phyloP scores from a whole-genome alignment of 768 basidiomycete genomes.

The Mycena alexandri region DNA sequence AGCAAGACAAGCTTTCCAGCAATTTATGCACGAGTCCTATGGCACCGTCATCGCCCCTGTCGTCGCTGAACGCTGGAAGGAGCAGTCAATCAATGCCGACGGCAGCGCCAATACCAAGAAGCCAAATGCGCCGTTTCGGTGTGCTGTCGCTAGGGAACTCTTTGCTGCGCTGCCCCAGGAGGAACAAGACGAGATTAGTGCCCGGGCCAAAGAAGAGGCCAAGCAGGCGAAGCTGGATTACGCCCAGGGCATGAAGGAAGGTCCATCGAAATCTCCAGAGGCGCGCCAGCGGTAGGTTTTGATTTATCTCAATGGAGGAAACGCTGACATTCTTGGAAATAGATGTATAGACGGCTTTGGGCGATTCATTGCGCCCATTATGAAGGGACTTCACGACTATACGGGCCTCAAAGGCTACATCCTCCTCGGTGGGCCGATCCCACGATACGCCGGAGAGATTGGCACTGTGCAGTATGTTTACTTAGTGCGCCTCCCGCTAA shows the following conservation, averaged over 20 bases:
- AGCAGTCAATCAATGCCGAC: background rate
- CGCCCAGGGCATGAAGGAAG: background rate
- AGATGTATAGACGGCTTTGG: slow-evolving; percentile 19
- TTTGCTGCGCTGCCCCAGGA: background rate
- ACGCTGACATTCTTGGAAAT: too few species aligned
- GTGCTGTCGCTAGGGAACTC: background rate
- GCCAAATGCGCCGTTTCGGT: slow-evolving; percentile 4
- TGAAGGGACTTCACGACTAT: slow-evolving; percentile 14
- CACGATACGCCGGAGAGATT: slow-evolving; percentile 1
- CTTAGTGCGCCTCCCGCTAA: background rate
- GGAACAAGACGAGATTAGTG: background rate
- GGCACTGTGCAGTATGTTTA: slow-evolving; percentile 18
- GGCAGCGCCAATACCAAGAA: background rate
- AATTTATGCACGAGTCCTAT: slow-evolving; percentile 19
- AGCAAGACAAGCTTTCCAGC: slow-evolving; percentile 23
- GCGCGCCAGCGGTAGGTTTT: slow-evolving; percentile 7
- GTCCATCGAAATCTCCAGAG: slow-evolving; percentile 12
- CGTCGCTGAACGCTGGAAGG: slow-evolving; percentile 5
- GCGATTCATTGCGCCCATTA: slow-evolving; percentile 6
- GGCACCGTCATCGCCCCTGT: background rate
- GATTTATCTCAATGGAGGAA: background rate
- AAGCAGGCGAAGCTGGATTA: background rate
- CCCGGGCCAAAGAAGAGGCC: slow-evolving; percentile 2
- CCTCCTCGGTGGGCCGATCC: slow-evolving; percentile 22
- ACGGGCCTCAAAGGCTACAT: slow-evolving; percentile 15